A percentile compares a stretch with the other conserved stretches of the same genome.
Evolutionary conservation across 202 grass and related monocot species (phyloP).

Genomic region (Carex arenaria): DNA sequence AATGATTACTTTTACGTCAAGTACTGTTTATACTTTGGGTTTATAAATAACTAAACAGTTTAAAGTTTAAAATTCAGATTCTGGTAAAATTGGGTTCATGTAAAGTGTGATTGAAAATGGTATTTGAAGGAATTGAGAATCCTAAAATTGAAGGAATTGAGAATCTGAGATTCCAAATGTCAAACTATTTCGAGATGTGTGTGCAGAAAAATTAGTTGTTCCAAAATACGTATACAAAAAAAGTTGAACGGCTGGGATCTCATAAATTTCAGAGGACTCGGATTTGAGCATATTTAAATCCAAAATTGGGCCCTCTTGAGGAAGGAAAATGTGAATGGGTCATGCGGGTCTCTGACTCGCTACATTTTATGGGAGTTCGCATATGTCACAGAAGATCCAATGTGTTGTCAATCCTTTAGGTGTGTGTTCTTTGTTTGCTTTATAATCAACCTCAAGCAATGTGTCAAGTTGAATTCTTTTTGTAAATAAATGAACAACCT

Average conservation of each 20-base stretch:
- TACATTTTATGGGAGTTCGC: background rate
- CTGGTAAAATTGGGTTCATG: background rate
- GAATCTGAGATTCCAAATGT: too few species aligned
- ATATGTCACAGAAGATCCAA: background rate
- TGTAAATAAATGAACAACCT: background rate
- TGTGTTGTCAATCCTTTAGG: background rate
- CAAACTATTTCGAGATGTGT: too few species aligned
- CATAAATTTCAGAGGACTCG: too few species aligned
- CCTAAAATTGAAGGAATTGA: background rate
- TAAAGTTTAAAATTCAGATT: background rate
- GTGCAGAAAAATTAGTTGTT: too few species aligned
- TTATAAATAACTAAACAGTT: background rate
- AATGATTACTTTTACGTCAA: conserved; percentile 7
- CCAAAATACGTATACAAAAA: too few species aligned
- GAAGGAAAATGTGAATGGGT: background rate
- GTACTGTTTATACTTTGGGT: background rate
- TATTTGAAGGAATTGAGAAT: background rate
- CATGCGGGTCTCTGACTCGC: background rate
- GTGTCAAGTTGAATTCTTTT: background rate
- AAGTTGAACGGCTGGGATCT: too few species aligned
- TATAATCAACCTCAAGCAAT: conserved; percentile 1
- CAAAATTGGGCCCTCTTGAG: background rate
- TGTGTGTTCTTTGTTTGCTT: background rate
- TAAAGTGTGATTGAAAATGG: background rate
- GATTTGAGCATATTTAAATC: too few species aligned